Conservation (phyloP, 2,329 filamentous ascomycete species). For the Cytospora piceae region DNA sequence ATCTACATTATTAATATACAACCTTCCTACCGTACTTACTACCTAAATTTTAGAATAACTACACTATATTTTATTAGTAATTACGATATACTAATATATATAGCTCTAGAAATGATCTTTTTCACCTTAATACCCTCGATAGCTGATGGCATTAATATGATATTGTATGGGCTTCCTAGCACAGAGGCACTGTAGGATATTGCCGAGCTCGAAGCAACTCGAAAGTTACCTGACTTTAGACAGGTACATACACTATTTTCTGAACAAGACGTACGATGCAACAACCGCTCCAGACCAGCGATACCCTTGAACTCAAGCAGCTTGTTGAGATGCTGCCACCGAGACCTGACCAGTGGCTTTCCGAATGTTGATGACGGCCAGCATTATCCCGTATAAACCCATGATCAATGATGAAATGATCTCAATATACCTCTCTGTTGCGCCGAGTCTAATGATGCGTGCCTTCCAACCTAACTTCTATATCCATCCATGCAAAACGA, state of each 20-base stretch:
- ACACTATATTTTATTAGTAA: too few species aligned
- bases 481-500: conserved; percentile 6
- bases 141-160: too few species aligned
- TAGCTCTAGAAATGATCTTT: too few species aligned
- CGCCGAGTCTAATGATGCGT: conserved; percentile 22
- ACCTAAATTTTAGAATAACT: too few species aligned
- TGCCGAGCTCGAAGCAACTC: neutral
- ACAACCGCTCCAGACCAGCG: neutral
- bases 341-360: neutral
- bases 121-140: too few species aligned
- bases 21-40: too few species aligned
- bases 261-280: too few species aligned
- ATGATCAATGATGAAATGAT: conserved; percentile 5
- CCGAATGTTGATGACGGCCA: neutral
- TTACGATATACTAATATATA: too few species aligned
- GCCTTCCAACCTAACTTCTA: conserved; percentile 7
- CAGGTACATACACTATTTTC: neutral
- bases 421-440: conserved; percentile 13
- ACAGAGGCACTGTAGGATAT: too few species aligned
- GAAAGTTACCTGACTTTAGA: neutral
- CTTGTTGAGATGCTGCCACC: conserved; percentile 19
- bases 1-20: too few species aligned
- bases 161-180: too few species aligned
- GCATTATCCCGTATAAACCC: neutral
- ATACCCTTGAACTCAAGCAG: neutral